These are phyloP conservation scores for Chernovozyma aurita DNA, from an alignment of 1,139 yeast genomes.

Conservation along the genomic window DNA sequence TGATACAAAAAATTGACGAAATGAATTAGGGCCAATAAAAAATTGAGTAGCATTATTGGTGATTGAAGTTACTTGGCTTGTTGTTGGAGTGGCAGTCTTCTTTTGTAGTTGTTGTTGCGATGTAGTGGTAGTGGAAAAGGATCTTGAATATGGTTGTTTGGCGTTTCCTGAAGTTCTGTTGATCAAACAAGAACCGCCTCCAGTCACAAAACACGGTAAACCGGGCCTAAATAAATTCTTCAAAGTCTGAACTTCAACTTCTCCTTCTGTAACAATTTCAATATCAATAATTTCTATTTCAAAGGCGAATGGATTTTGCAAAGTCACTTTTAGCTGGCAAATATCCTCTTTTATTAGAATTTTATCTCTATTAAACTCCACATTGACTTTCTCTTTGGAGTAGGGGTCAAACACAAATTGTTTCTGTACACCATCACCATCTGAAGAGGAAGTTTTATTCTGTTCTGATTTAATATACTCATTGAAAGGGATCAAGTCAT, in stretches of 20 bases:
- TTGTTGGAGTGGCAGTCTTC: not conserved
- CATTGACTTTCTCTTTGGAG: conserved; percentile 13
- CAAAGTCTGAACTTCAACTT: conserved; percentile 26
- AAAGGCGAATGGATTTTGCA: conserved; percentile 82
- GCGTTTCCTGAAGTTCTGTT: not conserved
- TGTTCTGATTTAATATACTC: conserved; percentile 20
- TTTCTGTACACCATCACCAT: conserved; percentile 9
- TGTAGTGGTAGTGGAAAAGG: not conserved
- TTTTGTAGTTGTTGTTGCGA: not conserved
- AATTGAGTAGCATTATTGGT: not conserved
- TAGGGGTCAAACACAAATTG: conserved; percentile 35
- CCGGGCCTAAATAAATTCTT: conserved; percentile 12
- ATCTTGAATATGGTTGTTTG: not conserved
- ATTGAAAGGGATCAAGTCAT: conserved; percentile 31
- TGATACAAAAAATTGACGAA: conserved; percentile 29
- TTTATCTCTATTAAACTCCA: conserved; percentile 21
- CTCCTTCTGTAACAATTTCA: conserved; percentile 33
- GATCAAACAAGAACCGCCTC: not conserved
- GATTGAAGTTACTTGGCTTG: not conserved
- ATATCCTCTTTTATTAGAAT: conserved; percentile 53
- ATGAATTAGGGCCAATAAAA: conserved; percentile 25
- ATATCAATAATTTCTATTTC: conserved; percentile 61
- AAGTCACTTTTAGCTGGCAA: conserved; percentile 46
- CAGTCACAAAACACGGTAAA: not conserved
- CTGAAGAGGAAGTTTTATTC: not conserved